A percentile compares a stretch with the other conserved stretches of the same genome.
These are phyloP conservation scores for Colletotrichum acutatum DNA, from an alignment of 2,329 filamentous ascomycete genomes.

Conservation along the genomic window DNA sequence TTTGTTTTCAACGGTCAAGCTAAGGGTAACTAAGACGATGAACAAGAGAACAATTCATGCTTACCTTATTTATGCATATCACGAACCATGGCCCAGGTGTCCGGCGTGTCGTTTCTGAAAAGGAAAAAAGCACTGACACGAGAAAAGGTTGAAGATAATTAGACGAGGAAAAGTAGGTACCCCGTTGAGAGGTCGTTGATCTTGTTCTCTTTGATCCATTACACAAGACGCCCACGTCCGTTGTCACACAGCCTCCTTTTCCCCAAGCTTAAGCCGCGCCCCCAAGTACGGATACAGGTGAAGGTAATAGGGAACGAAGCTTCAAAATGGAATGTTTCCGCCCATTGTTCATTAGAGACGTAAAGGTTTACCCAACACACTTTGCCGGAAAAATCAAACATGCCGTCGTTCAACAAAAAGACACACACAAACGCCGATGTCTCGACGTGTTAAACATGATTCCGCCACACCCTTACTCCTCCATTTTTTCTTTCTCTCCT, in stretches of 20 bases:
- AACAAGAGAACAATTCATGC: too few relatives aligned
- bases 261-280: not conserved
- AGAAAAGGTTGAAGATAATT: not conserved
- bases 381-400: conserved; percentile 4
- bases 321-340: conserved; percentile 5
- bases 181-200: not conserved
- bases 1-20: not conserved
- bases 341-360: conserved; percentile 17
- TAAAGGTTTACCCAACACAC: not conserved
- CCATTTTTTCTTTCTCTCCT: not conserved
- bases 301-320: not conserved
- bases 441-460: not conserved
- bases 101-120: too few relatives aligned
- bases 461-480: not conserved
- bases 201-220: conserved; percentile 5
- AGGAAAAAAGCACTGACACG: not conserved
- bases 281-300: not conserved
- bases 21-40: not conserved
- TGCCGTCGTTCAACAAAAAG: conserved; percentile 27
- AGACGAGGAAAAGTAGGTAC: not conserved
- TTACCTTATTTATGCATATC: not conserved
- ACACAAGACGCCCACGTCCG: not conserved
- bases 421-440: conserved; percentile 1
- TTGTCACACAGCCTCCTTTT: not conserved
- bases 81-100: not conserved